A percentile compares a stretch with the other conserved stretches of the same genome.
These are phyloP conservation scores for Spiromastix sp. DNA, from an alignment of 2,329 filamentous ascomycete genomes.

Conservation along the genomic window DNA sequence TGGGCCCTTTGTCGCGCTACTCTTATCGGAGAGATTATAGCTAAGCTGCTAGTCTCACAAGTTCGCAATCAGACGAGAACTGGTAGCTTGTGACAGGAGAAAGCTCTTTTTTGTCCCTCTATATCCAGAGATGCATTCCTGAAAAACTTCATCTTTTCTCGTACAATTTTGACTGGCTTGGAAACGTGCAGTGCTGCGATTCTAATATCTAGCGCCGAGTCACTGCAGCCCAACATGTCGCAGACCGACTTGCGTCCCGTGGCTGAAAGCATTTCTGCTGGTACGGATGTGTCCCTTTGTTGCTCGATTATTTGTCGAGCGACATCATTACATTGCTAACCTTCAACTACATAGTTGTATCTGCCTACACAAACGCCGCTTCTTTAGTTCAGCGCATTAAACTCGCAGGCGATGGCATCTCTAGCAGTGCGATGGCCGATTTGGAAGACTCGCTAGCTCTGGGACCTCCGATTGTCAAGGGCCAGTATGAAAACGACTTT, in stretches of 20 bases:
- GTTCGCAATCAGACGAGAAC: no score
- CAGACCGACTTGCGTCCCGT: conserved; percentile 9
- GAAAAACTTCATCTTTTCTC: no score
- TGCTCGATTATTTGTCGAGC: neutral
- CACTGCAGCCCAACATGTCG: conserved; percentile 2
- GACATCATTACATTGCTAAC: neutral
- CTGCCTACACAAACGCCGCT: conserved; percentile 9
- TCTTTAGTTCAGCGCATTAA: conserved; percentile 10
- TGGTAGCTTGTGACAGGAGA: no score
- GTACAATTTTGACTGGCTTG: no score
- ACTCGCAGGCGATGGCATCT: neutral
- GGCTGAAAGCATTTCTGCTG: conserved; percentile 8
- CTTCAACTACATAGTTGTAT: conserved; percentile 7
- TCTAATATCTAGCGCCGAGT: no score
- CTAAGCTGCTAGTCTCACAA: no score
- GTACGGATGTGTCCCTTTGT: conserved; percentile 2
- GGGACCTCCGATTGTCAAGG: conserved; percentile 25
- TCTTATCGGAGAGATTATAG: no score
- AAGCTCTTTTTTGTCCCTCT: no score
- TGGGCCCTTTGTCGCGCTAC: no score
- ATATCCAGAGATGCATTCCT: no score
- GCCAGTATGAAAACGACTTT: conserved; percentile 25
- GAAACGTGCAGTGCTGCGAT: no score
- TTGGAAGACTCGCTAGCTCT: conserved; percentile 27
- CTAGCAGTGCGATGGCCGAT: conserved; percentile 4